These are phyloP conservation scores for Penicillium sp. DNA, from an alignment of 2,329 filamentous ascomycete species.

Conservation along the genomic window DNA sequence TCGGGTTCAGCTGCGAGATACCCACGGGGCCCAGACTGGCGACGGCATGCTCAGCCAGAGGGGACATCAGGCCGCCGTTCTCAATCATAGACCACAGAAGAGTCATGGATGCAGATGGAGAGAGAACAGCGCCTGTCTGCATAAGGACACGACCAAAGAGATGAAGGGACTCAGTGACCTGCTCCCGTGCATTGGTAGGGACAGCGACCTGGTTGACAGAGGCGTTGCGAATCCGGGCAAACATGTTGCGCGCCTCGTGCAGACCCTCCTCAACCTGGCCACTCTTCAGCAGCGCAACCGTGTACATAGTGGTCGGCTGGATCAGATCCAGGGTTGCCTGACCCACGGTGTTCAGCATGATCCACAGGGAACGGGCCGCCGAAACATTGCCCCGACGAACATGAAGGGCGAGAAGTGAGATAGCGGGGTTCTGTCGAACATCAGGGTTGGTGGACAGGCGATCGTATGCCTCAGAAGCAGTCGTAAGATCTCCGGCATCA, in stretches of 20 bases:
- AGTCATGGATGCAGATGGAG: constrained; percentile 53
- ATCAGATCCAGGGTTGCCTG: constrained; percentile 63
- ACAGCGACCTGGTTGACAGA: constrained; percentile 47
- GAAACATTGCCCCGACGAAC: constrained; percentile 75
- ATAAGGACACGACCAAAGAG: constrained; percentile 58
- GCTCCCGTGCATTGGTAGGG: constrained; percentile 59
- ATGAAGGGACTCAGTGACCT: constrained; percentile 81
- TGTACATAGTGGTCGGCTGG: constrained; percentile 86
- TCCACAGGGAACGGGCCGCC: constrained; percentile 75
- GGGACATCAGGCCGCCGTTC: constrained; percentile 57
- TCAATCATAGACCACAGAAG: constrained; percentile 61
- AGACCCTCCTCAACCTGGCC: constrained; percentile 80
- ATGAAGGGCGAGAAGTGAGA: constrained; percentile 80
- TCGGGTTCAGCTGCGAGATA: constrained; percentile 51
- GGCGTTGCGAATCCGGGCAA: constrained; percentile 68
- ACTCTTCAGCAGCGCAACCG: constrained; percentile 78
- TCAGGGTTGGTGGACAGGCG: constrained; percentile 52
- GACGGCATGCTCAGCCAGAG: constrained; percentile 56
- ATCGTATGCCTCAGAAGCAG: constrained; percentile 63
- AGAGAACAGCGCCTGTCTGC: constrained; percentile 48
- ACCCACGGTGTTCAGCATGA: constrained; percentile 58
- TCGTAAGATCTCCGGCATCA: constrained; percentile 65
- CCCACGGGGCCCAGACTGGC: constrained; percentile 56
- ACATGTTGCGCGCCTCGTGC: constrained; percentile 75
- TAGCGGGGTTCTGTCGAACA: constrained; percentile 55